Percentiles rank a stretch among this genome's conserved stretches.
Conservation (phyloP, 352 stramenopile genomes). For the Globisporangium acanthophoron region DNA sequence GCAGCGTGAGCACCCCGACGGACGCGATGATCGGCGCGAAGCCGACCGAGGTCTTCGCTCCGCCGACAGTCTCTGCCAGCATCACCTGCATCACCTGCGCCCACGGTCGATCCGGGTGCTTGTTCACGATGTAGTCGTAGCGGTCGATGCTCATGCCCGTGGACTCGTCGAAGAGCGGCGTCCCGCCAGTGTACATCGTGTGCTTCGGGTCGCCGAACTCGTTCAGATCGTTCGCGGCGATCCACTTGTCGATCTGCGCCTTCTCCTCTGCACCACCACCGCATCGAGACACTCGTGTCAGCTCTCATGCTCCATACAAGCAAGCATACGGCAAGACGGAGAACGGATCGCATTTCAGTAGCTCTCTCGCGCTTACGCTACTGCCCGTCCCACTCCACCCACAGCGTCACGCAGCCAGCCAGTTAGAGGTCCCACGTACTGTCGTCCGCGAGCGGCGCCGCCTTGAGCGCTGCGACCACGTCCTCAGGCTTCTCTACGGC, state of each 20-base stretch:
- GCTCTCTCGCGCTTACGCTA: not conserved
- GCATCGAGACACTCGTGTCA: not conserved
- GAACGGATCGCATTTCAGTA: not conserved
- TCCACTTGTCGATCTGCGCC: slow-evolving; percentile 28
- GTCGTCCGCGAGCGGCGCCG: slow-evolving; percentile 1
- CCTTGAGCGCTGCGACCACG: not conserved
- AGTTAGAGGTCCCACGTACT: slow-evolving; percentile 14
- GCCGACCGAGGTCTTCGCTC: not conserved
- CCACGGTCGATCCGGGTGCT: slow-evolving; percentile 60
- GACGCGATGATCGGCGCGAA: slow-evolving; percentile 17
- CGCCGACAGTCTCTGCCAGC: slow-evolving; percentile 5
- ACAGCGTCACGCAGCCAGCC: not conserved
- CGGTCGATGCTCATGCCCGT: slow-evolving; percentile 44
- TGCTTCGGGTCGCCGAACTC: slow-evolving; percentile 16
- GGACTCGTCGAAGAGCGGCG: slow-evolving; percentile 74
- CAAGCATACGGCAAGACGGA: not conserved
- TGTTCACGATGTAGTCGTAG: slow-evolving; percentile 62
- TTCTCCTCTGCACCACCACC: slow-evolving; percentile 4
- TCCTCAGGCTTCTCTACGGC: not conserved
- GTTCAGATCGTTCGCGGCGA: slow-evolving; percentile 6
- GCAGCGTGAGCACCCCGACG: slow-evolving; percentile 19
- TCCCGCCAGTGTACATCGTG: slow-evolving; percentile 66
- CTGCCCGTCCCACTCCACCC: too few relatives aligned
- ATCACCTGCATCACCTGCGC: slow-evolving; percentile 15
- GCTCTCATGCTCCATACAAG: not conserved